These are phyloP conservation scores for Coniferiporia sulphurascens DNA, from an alignment of 1,284 basidiomycete genomes.

Conservation along the genomic window DNA sequence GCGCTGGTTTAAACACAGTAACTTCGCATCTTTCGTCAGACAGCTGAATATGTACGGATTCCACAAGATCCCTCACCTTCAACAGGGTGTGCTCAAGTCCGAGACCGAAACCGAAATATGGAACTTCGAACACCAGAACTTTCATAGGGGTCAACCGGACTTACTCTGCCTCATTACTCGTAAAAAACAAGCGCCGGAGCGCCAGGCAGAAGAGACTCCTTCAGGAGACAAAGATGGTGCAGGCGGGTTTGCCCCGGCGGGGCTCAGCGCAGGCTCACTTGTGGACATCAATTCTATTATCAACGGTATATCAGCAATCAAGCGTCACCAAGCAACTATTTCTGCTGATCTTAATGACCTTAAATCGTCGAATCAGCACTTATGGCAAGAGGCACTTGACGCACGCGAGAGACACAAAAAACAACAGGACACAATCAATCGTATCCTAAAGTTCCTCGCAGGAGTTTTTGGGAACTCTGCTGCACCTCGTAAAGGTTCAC, in stretches of 20 bases:
- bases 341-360: constrained; percentile 85
- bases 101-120: constrained; percentile 85
- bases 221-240: constrained; percentile 23
- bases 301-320: constrained; percentile 83
- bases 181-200: constrained; percentile 50
- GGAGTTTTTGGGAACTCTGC: constrained; percentile 45
- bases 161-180: constrained; percentile 86
- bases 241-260: constrained; percentile 18
- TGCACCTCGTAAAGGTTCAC: constrained; percentile 14
- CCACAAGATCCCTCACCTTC: constrained; percentile 93
- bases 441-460: constrained; percentile 57
- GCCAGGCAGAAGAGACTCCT: constrained; percentile 27
- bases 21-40: constrained; percentile 91
- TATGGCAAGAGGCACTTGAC: constrained; percentile 90
- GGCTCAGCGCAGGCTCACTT: constrained; percentile 43
- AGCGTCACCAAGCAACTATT: constrained; percentile 87
- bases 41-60: constrained; percentile 99
- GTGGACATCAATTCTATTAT: constrained; percentile 75
- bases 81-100: constrained; percentile 86
- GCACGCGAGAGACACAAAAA: constrained; percentile 57
- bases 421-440: constrained; percentile 61
- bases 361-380: constrained; percentile 80
- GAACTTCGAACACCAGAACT: constrained; percentile 91
- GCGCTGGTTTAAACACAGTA: constrained; percentile 94
- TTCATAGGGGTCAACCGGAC: constrained; percentile 87